Base-by-base conservation (phyloP, 2,329 filamentous ascomycete species). In the Annulohypoxylon truncatum region DNA sequence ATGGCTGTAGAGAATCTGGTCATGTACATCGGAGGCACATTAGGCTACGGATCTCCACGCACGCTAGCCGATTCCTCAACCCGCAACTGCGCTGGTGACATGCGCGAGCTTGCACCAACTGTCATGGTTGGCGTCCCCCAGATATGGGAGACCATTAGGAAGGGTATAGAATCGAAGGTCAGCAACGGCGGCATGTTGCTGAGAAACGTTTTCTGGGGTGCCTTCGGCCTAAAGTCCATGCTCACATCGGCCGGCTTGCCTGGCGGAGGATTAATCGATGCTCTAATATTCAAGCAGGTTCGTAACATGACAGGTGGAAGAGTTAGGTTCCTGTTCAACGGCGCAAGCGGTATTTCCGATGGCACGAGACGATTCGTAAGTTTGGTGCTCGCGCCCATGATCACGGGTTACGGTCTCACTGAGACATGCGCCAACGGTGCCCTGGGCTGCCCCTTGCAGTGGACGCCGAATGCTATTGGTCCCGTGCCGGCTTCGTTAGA, bases 131-230 rank as follows among this genome's bases (percentile, higher is more conserved):
- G 96, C 78, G 96, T 99, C 2, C 96, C 96, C 1, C 94, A 96
- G 63, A 91, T 99, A 29, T 99, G 95, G 94, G 96, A 99, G 82
- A 94, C 93, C 1, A 91, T 99, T 74, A 95, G 94, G 84, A 99
- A 99, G 84, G 96, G 96, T 58, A 92, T 99, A 74, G 83, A 95
- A 69, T 81, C 83, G 73, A 93, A 94, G 79, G 90, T 98, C 65
- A 90, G 92, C 76, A 82, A 86, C 62, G 87, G 91, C 67, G 90
- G 89, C 74, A 79, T 85, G n/a, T 62, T 98, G 42, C 85, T 90
- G 63, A 90, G 85, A 80, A 89, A 90, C 73, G 81, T 98, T 67
- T 99, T 99, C 85, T 90, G 87, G 88, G 83, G 83, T 33, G 88
- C 88, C 20, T 83, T 87, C 72, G 82, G 80, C 73, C 82, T 85